Base-by-base conservation (phyloP, 2,329 filamentous ascomycete genomes). In the Colletotrichum musae region DNA sequence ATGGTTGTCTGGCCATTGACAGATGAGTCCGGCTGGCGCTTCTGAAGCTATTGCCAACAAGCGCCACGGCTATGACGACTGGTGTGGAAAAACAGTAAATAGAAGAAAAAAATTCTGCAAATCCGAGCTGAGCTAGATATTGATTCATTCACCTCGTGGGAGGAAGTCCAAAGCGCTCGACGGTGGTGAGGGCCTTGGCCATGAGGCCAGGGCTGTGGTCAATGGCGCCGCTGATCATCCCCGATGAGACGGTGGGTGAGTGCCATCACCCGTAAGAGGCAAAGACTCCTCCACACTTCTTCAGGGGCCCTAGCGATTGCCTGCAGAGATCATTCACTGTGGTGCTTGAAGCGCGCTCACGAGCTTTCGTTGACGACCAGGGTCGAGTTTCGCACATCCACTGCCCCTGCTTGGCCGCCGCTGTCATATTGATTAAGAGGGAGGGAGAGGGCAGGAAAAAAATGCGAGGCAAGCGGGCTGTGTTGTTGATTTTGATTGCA, bases 291-390 rank as follows among this genome's bases (percentile, higher is more conserved):
- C 54, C 65, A 56, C 61, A 54, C 65, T 21, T 32, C 51, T 45
- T 47, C 48, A 60, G 66, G 62, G 66, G 56, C 41, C 66, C 56
- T 21, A n/a, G 62, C 66, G 43, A 69, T 60, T 50, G 50, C 62
- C 50, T 59, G 56, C 50, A 69, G 56, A 69, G 56, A 69, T 69
- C 56, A 66, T 69, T 66, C 62, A 66, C 52, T 57, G 39, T 39
- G 24, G 65, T 59, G 47, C 65, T 54, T 48, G 65, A 26, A 58
- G 21, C 47, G 53, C n/a, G 48, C 53, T 56, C 66, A 57, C 62
- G 62, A 60, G 56, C 66, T 54, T 68, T 24, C 39, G 43, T 59
- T 15, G 53, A 47, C 26, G 41, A 52, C 56, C 39, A 24, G 41
- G 48, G 45, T 48, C 24, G n/a, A 28, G 66, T 66, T 60, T 66